phyloP scores from a whole-genome alignment of 441 rosid genomes.

The Viola pubescens region DNA sequence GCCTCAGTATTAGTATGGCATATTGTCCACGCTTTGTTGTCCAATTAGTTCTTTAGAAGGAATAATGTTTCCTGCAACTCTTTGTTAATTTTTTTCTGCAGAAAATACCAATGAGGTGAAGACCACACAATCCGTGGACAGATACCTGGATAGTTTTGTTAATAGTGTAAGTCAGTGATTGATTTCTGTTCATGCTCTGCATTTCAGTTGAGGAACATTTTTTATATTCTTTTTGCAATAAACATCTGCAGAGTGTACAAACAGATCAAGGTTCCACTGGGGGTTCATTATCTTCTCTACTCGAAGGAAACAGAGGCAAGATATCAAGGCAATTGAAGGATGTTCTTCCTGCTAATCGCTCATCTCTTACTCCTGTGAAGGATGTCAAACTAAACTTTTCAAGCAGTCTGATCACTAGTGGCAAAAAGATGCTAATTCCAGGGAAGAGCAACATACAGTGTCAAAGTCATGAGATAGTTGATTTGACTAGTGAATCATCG shows the following conservation, averaged over 20 bases:
- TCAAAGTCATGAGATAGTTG: slow-evolving; percentile 27
- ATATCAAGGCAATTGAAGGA: slow-evolving; percentile 35
- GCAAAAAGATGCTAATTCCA: slow-evolving; percentile 31
- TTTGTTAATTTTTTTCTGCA: slow-evolving; percentile 22
- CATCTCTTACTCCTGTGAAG: slow-evolving; percentile 40
- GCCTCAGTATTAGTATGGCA: background rate
- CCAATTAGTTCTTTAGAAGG: background rate
- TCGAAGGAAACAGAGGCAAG: slow-evolving; percentile 34
- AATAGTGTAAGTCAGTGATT: slow-evolving; percentile 20
- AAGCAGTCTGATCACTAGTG: slow-evolving; percentile 24
- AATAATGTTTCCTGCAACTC: slow-evolving; percentile 17
- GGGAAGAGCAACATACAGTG: slow-evolving; percentile 32
- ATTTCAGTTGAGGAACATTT: slow-evolving; percentile 1
- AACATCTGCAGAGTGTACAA: slow-evolving; percentile 25
- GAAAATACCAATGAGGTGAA: slow-evolving; percentile 35
- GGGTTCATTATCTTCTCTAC: slow-evolving; percentile 29
- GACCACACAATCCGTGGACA: slow-evolving; percentile 21
- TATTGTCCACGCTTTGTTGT: background rate
- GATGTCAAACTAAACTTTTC: slow-evolving; percentile 37
- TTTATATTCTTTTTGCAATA: slow-evolving; percentile 16
- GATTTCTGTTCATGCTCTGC: slow-evolving; percentile 9
- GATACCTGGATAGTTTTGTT: slow-evolving; percentile 20
- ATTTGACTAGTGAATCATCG: slow-evolving; percentile 28
- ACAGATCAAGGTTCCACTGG: slow-evolving; percentile 17
- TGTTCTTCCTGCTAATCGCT: slow-evolving; percentile 68